Conservation (phyloP, 805 yeast species). For the Saccharomycopsis sp. region DNA sequence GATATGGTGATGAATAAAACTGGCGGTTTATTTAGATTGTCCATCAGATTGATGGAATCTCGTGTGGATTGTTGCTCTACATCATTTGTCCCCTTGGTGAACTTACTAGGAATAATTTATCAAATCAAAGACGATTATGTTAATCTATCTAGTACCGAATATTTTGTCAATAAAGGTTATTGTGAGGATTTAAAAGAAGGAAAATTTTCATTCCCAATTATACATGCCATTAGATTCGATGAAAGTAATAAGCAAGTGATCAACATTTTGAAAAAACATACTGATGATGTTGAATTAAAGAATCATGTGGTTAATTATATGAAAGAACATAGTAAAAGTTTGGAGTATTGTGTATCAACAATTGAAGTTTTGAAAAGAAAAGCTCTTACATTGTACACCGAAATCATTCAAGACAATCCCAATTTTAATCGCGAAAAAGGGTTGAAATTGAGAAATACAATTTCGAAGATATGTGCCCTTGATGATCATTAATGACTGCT, state of each 20-base stretch:
- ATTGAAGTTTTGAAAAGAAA: slow-evolving; percentile 22
- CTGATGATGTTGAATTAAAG: slow-evolving; percentile 41
- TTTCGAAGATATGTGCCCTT: background rate
- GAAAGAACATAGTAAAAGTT: slow-evolving; percentile 29
- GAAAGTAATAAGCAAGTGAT: slow-evolving; percentile 30
- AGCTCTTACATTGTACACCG: slow-evolving; percentile 22
- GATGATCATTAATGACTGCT: no score
- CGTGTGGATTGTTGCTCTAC: slow-evolving; percentile 9
- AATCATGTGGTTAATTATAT: slow-evolving; percentile 39
- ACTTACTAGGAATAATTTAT: slow-evolving; percentile 69
- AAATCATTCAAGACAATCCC: slow-evolving; percentile 7
- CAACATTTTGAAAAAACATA: slow-evolving; percentile 42
- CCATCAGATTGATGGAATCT: slow-evolving; percentile 51
- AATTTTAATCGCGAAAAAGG: background rate
- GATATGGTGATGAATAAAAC: slow-evolving; percentile 83
- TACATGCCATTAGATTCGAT: slow-evolving; percentile 45
- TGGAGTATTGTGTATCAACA: slow-evolving; percentile 29
- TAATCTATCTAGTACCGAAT: slow-evolving; percentile 46
- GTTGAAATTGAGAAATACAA: background rate
- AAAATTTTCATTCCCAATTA: slow-evolving; percentile 76
- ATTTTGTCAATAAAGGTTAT: slow-evolving; percentile 58
- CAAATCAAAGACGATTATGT: slow-evolving; percentile 81
- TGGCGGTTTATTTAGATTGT: slow-evolving; percentile 76
- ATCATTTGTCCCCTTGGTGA: slow-evolving; percentile 50
- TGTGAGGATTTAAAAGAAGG: slow-evolving; percentile 89